Evolutionary conservation across 192 early-diverging fungal species (phyloP).

Genomic region (Coemansia sp.): DNA sequence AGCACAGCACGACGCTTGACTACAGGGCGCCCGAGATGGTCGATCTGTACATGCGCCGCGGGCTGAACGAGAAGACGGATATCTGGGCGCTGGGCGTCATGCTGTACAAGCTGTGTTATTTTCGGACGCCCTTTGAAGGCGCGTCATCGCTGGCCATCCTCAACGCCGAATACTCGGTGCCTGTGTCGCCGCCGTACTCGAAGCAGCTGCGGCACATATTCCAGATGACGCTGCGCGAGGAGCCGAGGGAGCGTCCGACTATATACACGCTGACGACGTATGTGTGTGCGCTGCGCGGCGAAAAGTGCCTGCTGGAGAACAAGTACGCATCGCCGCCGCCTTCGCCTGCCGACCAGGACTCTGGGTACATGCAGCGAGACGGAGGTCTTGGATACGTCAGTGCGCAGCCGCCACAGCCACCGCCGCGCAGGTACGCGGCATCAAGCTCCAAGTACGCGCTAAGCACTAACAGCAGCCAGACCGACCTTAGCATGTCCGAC

Average conservation of each 20-base stretch:
- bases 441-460: slow-evolving; percentile 25
- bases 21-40: slow-evolving; percentile 96
- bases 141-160: slow-evolving; percentile 84
- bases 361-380: background rate
- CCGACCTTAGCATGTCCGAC: slow-evolving; percentile 35
- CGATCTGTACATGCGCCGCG: slow-evolving; percentile 83
- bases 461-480: slow-evolving; percentile 31
- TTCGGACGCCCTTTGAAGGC: slow-evolving; percentile 94
- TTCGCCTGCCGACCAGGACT: slow-evolving; percentile 6
- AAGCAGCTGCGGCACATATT: slow-evolving; percentile 61
- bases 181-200: slow-evolving; percentile 71
- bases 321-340: slow-evolving; percentile 39
- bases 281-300: slow-evolving; percentile 63
- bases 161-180: slow-evolving; percentile 83
- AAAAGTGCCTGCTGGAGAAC: slow-evolving; percentile 46
- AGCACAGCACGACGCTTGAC: slow-evolving; percentile 87
- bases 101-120: slow-evolving; percentile 95
- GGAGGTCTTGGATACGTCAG: slow-evolving; percentile 19
- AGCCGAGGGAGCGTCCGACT: slow-evolving; percentile 73
- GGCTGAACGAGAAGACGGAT: slow-evolving; percentile 84
- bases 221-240: slow-evolving; percentile 74
- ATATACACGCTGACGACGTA: slow-evolving; percentile 77
- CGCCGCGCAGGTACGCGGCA: slow-evolving; percentile 39
- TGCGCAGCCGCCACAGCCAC: slow-evolving; percentile 13
- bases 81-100: slow-evolving; percentile 90